Evolutionary conservation across 495 filamentous ascomycete genomes (phyloP).

Genomic region (Beverwykella pulmonaria): DNA sequence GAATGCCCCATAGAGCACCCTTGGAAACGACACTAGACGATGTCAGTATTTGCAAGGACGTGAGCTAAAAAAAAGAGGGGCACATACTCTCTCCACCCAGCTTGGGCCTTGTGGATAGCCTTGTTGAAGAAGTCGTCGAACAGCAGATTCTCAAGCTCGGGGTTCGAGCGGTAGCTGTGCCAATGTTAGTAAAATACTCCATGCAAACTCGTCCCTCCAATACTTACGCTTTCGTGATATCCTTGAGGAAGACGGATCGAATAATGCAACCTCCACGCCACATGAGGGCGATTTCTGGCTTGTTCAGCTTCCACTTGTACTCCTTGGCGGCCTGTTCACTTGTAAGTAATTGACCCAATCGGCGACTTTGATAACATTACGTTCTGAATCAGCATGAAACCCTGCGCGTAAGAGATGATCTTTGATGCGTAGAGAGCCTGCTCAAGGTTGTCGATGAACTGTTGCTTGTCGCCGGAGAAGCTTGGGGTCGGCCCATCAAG

Average conservation of each 20-base stretch:
- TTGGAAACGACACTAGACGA: constrained; percentile 69
- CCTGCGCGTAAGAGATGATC: constrained; percentile 99
- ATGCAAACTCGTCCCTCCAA: neutral
- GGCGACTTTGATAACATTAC: constrained; percentile 54
- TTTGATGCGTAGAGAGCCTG: constrained; percentile 99
- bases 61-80: neutral
- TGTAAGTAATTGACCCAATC: constrained; percentile 5
- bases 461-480: constrained; percentile 86
- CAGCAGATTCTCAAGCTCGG: constrained; percentile 94
- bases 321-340: constrained; percentile 78
- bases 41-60: constrained; percentile 14
- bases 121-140: constrained; percentile 99
- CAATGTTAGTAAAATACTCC: constrained; percentile 10
- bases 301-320: constrained; percentile 98
- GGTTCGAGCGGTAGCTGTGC: constrained; percentile 76
- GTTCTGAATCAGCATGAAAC: constrained; percentile 99
- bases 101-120: constrained; percentile 94
- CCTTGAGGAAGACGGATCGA: constrained; percentile 99
- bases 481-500: constrained; percentile 74
- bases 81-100: constrained; percentile 79
- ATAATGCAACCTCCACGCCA: constrained; percentile 99
- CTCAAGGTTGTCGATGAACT: constrained; percentile 94
- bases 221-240: constrained; percentile 80
- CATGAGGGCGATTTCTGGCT: constrained; percentile 99
- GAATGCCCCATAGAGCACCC: constrained; percentile 89